These are phyloP conservation scores for Auricularia cornea DNA, from an alignment of 768 basidiomycete genomes.

Conservation along the genomic window DNA sequence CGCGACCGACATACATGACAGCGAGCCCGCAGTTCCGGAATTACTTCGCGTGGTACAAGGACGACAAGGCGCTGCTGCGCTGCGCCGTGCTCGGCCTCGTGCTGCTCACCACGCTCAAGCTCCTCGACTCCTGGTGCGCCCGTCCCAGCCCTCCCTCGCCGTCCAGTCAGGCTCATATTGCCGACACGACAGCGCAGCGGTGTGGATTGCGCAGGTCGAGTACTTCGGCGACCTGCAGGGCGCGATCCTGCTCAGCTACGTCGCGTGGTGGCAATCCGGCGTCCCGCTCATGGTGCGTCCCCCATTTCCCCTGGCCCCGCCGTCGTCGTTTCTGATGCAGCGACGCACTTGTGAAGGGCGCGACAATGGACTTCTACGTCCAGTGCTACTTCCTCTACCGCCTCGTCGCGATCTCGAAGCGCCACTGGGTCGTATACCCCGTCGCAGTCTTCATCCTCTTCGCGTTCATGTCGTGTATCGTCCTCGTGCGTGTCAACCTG, in stretches of 20 bases:
- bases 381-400: neutral
- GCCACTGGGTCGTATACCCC: neutral
- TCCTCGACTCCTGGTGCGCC: neutral
- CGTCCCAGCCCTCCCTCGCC: neutral
- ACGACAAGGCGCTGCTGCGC: neutral
- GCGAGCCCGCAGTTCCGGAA: neutral
- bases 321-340: too few relatives aligned
- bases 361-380: neutral
- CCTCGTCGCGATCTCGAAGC: neutral
- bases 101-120: neutral
- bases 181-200: neutral
- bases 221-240: neutral
- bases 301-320: neutral
- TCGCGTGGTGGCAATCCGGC: neutral
- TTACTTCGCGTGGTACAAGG: neutral
- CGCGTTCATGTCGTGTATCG: neutral
- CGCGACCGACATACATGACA: too few relatives aligned
- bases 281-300: neutral
- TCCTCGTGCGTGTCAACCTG: neutral
- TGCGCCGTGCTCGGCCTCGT: neutral
- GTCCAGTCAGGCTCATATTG: neutral
- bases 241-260: neutral
- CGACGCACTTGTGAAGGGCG: too few relatives aligned
- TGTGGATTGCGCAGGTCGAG: neutral
- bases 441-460: neutral